A percentile compares a stretch with the other conserved stretches of the same genome.
phyloP scores from a whole-genome alignment of 192 early-diverging fungal genomes.

The Anaeromyces robustus region DNA sequence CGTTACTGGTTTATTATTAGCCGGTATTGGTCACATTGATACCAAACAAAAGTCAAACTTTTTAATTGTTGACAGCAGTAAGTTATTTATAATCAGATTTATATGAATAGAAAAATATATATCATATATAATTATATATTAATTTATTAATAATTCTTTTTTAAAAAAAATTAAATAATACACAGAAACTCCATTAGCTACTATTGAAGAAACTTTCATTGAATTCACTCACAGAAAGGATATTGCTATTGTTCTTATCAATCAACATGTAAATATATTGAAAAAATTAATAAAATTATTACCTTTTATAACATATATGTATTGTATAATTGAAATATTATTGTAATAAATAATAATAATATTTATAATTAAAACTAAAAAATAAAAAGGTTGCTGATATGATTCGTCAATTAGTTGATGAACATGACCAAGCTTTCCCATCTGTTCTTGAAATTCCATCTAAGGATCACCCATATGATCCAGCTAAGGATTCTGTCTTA shows the following conservation, averaged over 20 bases:
- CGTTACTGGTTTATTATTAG: conserved; percentile 92
- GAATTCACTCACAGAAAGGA: conserved; percentile 87
- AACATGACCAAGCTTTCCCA: conserved; percentile 81
- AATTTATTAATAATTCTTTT: no score
- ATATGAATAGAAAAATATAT: background rate
- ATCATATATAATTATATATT: no score
- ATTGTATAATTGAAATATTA: no score
- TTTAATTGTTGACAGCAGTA: conserved; percentile 86
- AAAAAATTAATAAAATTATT: background rate
- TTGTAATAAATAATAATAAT: background rate
- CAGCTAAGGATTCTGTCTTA: conserved; percentile 21
- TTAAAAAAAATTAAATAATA: background rate
- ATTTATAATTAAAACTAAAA: background rate
- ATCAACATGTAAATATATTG: conserved; percentile 63
- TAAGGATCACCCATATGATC: conserved; percentile 97
- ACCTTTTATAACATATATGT: no score
- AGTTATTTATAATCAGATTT: conserved; percentile 3
- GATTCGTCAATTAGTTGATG: conserved; percentile 80
- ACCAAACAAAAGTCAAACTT: conserved; percentile 88
- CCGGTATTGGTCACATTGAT: conserved; percentile 91
- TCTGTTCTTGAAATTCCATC: conserved; percentile 97
- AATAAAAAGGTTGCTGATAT: conserved; percentile 67
- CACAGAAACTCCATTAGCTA: conserved; percentile 50
- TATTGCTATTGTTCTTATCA: conserved; percentile 95
- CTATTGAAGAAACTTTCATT: conserved; percentile 64